phyloP scores from a whole-genome alignment of 2,329 filamentous ascomycete species.

The Microcera coccophila region DNA sequence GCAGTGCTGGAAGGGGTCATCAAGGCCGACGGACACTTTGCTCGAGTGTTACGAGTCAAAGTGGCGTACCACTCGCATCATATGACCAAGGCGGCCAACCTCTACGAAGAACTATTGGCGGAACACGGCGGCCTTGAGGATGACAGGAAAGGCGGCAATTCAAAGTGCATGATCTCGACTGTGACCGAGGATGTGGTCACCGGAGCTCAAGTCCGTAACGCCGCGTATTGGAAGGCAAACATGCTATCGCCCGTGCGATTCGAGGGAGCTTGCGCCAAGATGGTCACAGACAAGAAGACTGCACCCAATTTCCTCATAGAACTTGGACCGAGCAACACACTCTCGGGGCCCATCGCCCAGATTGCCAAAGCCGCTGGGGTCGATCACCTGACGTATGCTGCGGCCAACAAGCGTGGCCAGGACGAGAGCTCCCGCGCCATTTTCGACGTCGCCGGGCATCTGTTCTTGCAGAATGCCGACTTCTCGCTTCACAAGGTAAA shows the following conservation, averaged over 20 bases:
- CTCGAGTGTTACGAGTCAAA: constrained; percentile 45
- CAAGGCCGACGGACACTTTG: constrained; percentile 44
- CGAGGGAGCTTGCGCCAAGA: constrained; percentile 28
- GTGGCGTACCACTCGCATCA: constrained; percentile 53
- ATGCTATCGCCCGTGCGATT: constrained; percentile 36
- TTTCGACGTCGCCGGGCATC: constrained; percentile 1
- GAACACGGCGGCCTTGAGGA: constrained; percentile 4
- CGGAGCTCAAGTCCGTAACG: not conserved
- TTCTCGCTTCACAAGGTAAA: constrained; percentile 7
- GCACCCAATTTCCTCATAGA: constrained; percentile 25
- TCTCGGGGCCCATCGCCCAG: constrained; percentile 24
- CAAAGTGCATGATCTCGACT: constrained; percentile 7
- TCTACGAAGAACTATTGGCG: constrained; percentile 26
- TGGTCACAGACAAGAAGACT: constrained; percentile 14
- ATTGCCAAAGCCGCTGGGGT: constrained; percentile 14
- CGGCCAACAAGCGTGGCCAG: constrained; percentile 1
- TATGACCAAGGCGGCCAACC: constrained; percentile 45
- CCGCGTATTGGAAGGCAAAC: constrained; percentile 37
- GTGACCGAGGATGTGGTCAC: constrained; percentile 4
- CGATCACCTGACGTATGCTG: constrained; percentile 1
- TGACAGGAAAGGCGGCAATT: not conserved
- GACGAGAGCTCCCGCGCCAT: constrained; percentile 1
- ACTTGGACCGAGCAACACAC: constrained; percentile 26
- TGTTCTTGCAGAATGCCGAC: constrained; percentile 4
- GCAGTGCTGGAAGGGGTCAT: constrained; percentile 37